These are phyloP conservation scores for Aspergillus fumigatus DNA, from an alignment of 2,329 filamentous ascomycete genomes.

Conservation along the genomic window DNA sequence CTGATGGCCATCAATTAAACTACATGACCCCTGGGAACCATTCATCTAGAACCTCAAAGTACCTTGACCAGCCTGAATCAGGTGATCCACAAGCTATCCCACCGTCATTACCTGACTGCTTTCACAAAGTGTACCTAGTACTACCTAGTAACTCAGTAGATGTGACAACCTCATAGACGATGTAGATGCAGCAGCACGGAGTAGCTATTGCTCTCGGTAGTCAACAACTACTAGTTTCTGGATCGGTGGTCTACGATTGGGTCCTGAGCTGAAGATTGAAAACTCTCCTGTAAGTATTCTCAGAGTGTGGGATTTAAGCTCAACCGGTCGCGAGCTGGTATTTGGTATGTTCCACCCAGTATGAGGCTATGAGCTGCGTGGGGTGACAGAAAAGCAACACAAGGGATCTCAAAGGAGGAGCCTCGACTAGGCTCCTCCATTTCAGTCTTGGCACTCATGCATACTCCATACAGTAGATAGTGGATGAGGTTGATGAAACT, in stretches of 20 bases:
- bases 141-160: too few species aligned
- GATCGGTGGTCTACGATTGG: background rate
- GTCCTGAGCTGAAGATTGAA: background rate
- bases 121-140: too few species aligned
- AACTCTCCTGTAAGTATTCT: background rate
- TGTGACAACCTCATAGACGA: too few species aligned
- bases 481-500: background rate
- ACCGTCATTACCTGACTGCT: background rate
- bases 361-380: background rate
- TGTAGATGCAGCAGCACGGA: background rate
- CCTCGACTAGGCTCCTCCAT: conserved; percentile 7
- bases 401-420: background rate
- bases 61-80: background rate
- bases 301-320: background rate
- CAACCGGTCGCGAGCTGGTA: background rate
- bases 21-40: background rate
- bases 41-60: too few species aligned
- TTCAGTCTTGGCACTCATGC: conserved; percentile 3
- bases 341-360: background rate
- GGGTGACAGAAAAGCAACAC: too few species aligned
- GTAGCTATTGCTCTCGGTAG: too few species aligned
- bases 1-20: background rate
- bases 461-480: background rate
- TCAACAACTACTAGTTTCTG: background rate
- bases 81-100: background rate